Conservation (phyloP, 768 basidiomycete genomes). For the Lactifluus hygrophoroides region DNA sequence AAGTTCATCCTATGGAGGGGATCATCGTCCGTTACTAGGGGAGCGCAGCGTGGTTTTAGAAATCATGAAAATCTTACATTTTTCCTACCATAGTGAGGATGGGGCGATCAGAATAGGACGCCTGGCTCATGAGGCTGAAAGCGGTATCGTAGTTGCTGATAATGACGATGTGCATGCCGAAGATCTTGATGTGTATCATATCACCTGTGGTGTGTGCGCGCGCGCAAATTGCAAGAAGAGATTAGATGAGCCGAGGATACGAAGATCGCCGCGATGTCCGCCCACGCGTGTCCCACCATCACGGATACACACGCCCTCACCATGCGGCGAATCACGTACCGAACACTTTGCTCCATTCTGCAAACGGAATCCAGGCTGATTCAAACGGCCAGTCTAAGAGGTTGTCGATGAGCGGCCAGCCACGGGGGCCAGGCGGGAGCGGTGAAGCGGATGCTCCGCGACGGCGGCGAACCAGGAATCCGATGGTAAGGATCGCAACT, state of each 20-base stretch:
- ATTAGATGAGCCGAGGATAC: background rate
- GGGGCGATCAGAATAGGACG: conserved; percentile 19
- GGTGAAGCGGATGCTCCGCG: conserved; percentile 7
- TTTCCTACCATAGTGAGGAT: conserved; percentile 19
- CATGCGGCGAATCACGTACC: conserved; percentile 9
- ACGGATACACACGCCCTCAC: background rate
- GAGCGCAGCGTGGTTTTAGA: too few relatives aligned
- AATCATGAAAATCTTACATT: too few relatives aligned
- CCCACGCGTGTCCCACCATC: background rate
- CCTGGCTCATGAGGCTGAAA: conserved; percentile 16
- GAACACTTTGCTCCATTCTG: conserved; percentile 17
- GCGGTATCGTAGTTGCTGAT: conserved; percentile 14
- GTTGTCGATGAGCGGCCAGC: conserved; percentile 18
- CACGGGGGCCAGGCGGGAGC: conserved; percentile 20
- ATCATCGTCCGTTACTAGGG: background rate
- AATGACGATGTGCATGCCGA: conserved; percentile 21
- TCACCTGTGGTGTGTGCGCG: too few relatives aligned
- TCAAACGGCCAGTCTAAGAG: conserved; percentile 17
- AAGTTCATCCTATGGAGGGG: conserved; percentile 14
- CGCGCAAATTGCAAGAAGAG: background rate
- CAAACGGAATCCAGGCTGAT: conserved; percentile 15
- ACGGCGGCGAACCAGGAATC: conserved; percentile 8
- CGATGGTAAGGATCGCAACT: conserved; percentile 8
- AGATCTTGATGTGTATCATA: conserved; percentile 17
- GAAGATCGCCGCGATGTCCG: background rate